Conservation (phyloP, 2,329 filamentous ascomycete species). For the Sclerotiophoma versabilis region DNA sequence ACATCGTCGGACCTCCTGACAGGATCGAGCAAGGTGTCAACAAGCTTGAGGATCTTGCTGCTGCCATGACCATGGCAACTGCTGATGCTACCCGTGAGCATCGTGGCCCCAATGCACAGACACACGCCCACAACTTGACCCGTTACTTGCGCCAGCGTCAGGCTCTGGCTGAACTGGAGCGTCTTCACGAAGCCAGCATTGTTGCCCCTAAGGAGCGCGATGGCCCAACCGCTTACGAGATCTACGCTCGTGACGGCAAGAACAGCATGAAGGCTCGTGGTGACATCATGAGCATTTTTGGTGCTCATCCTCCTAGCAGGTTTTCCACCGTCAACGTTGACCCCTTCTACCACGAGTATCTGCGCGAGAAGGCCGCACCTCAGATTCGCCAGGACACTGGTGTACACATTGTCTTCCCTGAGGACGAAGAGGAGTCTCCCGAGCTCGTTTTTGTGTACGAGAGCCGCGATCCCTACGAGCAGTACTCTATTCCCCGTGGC, state of each 20-base stretch:
- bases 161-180: slow-evolving; percentile 83
- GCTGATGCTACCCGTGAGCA: slow-evolving; percentile 85
- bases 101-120: slow-evolving; percentile 73
- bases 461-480: slow-evolving; percentile 61
- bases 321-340: slow-evolving; percentile 73
- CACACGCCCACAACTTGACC: slow-evolving; percentile 84
- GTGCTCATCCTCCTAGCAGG: slow-evolving; percentile 75
- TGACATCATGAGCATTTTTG: slow-evolving; percentile 77
- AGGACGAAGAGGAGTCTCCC: slow-evolving; percentile 64
- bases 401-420: slow-evolving; percentile 76
- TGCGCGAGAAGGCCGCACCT: slow-evolving; percentile 69
- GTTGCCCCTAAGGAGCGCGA: slow-evolving; percentile 76
- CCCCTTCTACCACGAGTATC: slow-evolving; percentile 78
- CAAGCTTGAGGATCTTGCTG: slow-evolving; percentile 86
- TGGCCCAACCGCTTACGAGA: slow-evolving; percentile 80
- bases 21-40: slow-evolving; percentile 78
- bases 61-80: slow-evolving; percentile 82
- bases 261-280: slow-evolving; percentile 78
- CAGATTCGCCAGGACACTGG: slow-evolving; percentile 72
- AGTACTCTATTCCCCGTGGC: slow-evolving; percentile 63
- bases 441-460: slow-evolving; percentile 79
- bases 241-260: slow-evolving; percentile 87
- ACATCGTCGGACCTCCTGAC: slow-evolving; percentile 80
- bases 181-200: slow-evolving; percentile 82
- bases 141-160: slow-evolving; percentile 84